Percentiles rank a stretch among this genome's conserved stretches.
phyloP scores from a whole-genome alignment of 2,329 filamentous ascomycete species.

The Colletotrichum sansevieriae region DNA sequence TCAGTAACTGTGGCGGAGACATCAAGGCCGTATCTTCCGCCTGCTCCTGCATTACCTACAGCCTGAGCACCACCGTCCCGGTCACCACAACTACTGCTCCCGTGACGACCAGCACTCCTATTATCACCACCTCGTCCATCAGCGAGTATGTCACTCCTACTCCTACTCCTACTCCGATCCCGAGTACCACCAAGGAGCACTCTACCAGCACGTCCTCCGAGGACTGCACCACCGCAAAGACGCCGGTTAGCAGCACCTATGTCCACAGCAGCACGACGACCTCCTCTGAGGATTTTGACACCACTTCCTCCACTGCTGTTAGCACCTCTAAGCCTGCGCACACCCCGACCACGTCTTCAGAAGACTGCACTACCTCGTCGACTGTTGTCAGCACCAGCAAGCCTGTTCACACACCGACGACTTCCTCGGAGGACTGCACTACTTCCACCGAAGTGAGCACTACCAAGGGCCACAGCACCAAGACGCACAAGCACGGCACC shows the following conservation, averaged over 20 bases:
- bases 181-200: background rate
- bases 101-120: conserved; percentile 15
- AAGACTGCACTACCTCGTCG: conserved; percentile 4
- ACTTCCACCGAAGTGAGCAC: conserved; percentile 6
- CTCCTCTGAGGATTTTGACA: conserved; percentile 12
- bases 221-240: conserved; percentile 8
- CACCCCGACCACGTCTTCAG: conserved; percentile 9
- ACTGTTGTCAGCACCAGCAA: conserved; percentile 12
- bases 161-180: background rate
- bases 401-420: background rate
- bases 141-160: background rate
- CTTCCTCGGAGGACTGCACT: background rate
- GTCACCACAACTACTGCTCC: conserved; percentile 16
- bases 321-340: background rate
- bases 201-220: background rate
- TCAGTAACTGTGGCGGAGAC: conserved; percentile 47
- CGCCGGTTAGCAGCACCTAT: background rate
- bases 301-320: background rate
- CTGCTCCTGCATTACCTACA: conserved; percentile 55
- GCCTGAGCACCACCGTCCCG: conserved; percentile 25
- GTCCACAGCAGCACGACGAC: conserved; percentile 5
- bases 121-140: conserved; percentile 5
- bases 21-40: conserved; percentile 48
- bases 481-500: too few species aligned
- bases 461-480: conserved; percentile 8